phyloP scores from a whole-genome alignment of 179 eudicot species.

The Patellifolia procumbens region DNA sequence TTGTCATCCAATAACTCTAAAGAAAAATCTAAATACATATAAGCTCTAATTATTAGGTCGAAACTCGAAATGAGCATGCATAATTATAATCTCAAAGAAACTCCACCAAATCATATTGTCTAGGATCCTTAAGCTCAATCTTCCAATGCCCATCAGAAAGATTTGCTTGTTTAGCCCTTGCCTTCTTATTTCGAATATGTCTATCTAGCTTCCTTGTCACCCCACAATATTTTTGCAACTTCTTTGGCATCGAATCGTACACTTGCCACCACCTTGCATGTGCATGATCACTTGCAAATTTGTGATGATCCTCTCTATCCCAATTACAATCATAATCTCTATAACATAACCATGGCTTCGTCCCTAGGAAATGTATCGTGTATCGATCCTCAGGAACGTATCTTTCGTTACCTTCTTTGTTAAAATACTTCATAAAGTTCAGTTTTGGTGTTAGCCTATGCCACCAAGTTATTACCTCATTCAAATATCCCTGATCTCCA shows the following conservation, averaged over 20 bases:
- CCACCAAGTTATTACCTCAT: conserved; percentile 84
- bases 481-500: conserved; percentile 79
- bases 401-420: conserved; percentile 4
- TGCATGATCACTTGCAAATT: conserved; percentile 58
- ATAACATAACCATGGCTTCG: conserved; percentile 84
- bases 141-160: conserved; percentile 61
- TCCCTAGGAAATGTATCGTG: conserved; percentile 66
- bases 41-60: no score
- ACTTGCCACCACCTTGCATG: conserved; percentile 70
- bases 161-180: conserved; percentile 33
- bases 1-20: no score
- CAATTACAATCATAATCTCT: conserved; percentile 79
- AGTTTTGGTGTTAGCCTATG: conserved; percentile 52
- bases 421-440: conserved; percentile 50
- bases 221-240: conserved; percentile 49
- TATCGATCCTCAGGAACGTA: conserved; percentile 36
- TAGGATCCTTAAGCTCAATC: conserved; percentile 58
- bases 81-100: not conserved
- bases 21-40: not conserved
- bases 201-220: conserved; percentile 39
- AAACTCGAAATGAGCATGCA: no score
- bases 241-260: conserved; percentile 52
- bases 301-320: conserved; percentile 40
- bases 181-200: conserved; percentile 36
- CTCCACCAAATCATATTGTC: conserved; percentile 28